Percentiles rank a stretch among this genome's conserved stretches.
These are phyloP conservation scores for Saccharum spontaneum DNA, from an alignment of 176 grass and related monocot genomes.

Conservation along the genomic window DNA sequence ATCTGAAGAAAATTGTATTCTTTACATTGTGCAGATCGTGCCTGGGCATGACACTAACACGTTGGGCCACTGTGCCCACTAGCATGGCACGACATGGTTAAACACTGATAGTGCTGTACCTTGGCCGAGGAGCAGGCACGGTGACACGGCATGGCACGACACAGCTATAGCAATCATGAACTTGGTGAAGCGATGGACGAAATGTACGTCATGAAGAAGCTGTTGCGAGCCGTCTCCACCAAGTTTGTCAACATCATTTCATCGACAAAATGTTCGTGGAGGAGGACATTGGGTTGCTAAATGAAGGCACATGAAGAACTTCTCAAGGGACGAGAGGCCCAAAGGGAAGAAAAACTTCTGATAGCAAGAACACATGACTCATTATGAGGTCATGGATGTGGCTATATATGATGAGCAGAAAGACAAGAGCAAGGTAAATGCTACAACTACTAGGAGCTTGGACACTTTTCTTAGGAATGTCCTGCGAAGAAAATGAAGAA, in stretches of 20 bases:
- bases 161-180: background rate
- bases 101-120: too few relatives aligned
- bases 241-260: background rate
- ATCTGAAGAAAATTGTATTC: too few relatives aligned
- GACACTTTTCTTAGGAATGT: too few relatives aligned
- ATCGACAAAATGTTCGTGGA: background rate
- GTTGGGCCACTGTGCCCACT: too few relatives aligned
- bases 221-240: background rate
- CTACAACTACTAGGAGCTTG: too few relatives aligned
- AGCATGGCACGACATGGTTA: too few relatives aligned
- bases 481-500: too few relatives aligned
- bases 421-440: too few relatives aligned
- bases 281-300: background rate
- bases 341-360: background rate
- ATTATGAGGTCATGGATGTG: background rate
- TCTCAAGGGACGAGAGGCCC: background rate
- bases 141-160: too few relatives aligned
- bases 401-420: background rate
- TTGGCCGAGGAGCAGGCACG: too few relatives aligned
- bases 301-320: background rate
- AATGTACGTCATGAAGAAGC: background rate
- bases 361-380: background rate
- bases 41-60: too few relatives aligned
- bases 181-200: background rate
- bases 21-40: too few relatives aligned